Evolutionary conservation across 768 basidiomycete genomes (phyloP).

Genomic region (Pluteus cervinus): DNA sequence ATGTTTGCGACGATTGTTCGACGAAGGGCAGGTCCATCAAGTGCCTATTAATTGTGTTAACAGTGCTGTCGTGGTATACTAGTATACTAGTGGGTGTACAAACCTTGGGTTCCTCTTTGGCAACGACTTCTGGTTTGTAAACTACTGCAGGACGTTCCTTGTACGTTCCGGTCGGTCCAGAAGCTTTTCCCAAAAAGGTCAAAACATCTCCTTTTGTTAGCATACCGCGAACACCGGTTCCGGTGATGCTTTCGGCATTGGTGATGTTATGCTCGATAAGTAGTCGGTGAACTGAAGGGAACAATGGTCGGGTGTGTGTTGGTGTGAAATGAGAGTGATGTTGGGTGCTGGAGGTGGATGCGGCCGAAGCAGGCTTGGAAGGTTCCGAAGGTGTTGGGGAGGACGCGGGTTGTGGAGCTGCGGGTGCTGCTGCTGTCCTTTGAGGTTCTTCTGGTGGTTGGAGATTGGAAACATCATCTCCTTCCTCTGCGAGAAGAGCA

Average conservation of each 20-base stretch:
- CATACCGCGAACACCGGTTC: slow-evolving; percentile 89
- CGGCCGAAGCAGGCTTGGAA: slow-evolving; percentile 19
- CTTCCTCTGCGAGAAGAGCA: slow-evolving; percentile 91
- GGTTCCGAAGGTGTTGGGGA: slow-evolving; percentile 20
- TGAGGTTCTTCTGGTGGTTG: slow-evolving; percentile 59
- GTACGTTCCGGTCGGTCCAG: slow-evolving; percentile 69
- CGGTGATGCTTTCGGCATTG: slow-evolving; percentile 66
- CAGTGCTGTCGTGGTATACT: neutral
- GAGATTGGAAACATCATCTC: slow-evolving; percentile 88
- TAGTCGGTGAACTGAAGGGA: slow-evolving; percentile 87
- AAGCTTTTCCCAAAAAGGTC: slow-evolving; percentile 77
- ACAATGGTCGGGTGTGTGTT: slow-evolving; percentile 64
- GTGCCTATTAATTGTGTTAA: slow-evolving; percentile 24
- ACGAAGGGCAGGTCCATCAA: slow-evolving; percentile 63
- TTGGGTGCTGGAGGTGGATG: slow-evolving; percentile 19
- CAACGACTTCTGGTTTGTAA: slow-evolving; percentile 24
- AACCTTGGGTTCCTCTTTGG: slow-evolving; percentile 35
- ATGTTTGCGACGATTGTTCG: slow-evolving; percentile 58
- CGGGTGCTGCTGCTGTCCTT: slow-evolving; percentile 28
- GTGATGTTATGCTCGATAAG: slow-evolving; percentile 58
- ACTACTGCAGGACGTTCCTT: slow-evolving; percentile 39
- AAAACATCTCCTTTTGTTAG: slow-evolving; percentile 96
- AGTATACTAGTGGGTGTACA: slow-evolving; percentile 2
- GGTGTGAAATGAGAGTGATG: slow-evolving; percentile 26
- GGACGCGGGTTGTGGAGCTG: slow-evolving; percentile 18